Evolutionary conservation across 1,284 basidiomycete species (phyloP), one percentile per base, ranked within the genome.

Genomic region (Pseudozyma tsukubaensis): DNA sequence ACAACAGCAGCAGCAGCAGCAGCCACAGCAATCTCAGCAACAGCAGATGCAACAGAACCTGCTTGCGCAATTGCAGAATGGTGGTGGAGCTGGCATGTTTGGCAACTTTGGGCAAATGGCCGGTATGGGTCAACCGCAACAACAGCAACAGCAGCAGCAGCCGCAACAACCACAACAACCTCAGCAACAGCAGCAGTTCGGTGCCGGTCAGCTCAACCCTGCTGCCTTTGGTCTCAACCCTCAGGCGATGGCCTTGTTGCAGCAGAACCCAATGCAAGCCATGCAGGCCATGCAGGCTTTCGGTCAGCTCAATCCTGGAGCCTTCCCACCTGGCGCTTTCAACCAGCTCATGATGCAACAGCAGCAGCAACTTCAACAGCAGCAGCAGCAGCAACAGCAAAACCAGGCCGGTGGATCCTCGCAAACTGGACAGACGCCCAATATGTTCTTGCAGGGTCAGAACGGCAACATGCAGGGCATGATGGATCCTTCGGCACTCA

Each of bases 261-360:
- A 66, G 52, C 72, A 75, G 59, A 70, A 69, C 21, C 67, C 72
- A 8, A 65, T 74, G 72, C 72, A 74, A 37, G 71, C 71, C 4
- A 69, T 74, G 66, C 66, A 74, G 50, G 72, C 67, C 12, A 75
- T 75, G 72, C 67, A 75, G 49, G 63, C 67, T 1, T 50, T 75
- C 12, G 66, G 71, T 21, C 65, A 69, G 53, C 62, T 69, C 58
- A 69, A 74, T 21, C 71, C 71, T 0, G 65, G 57, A 39, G 61
- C 61, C 4, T 65, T 74, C 24, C 71, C 65, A 11, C 66, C 57
- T 7, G 62, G 56, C 34, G 61, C 62, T 35, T 69, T 69, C 57
- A 63, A 64, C 13, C 72, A 75, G 58, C 65, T 68, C 61, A 60
- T 64, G 58, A 66, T 59, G 63, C 72, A 70, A 34, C 67, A 70